Percentiles rank a stretch among this genome's conserved stretches.
These are phyloP conservation scores for Solanum phureja DNA, from an alignment of 257 asterid genomes.

Conservation along the genomic window DNA sequence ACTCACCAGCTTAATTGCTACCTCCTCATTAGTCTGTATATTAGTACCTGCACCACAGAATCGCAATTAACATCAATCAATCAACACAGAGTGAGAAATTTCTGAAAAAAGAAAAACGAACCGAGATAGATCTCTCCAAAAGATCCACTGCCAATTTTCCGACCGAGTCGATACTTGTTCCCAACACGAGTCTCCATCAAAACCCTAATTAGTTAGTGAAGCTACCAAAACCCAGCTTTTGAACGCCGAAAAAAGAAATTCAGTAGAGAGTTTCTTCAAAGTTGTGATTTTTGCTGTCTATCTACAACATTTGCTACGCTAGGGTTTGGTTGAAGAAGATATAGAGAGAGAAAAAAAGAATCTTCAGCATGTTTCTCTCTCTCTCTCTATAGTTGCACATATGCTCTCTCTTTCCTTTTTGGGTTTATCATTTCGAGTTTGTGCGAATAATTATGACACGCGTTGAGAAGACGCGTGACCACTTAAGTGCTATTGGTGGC, in stretches of 20 bases:
- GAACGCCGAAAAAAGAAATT: background rate
- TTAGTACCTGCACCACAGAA: constrained; percentile 37
- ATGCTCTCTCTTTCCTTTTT: background rate
- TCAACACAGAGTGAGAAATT: background rate
- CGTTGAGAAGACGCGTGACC: constrained; percentile 8
- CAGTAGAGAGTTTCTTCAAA: background rate
- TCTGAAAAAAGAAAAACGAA: background rate
- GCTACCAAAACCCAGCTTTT: background rate
- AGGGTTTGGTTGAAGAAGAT: constrained; percentile 11
- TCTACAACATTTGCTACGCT: background rate
- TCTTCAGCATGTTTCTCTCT: background rate
- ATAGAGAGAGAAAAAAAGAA: background rate
- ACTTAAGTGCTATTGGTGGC: background rate
- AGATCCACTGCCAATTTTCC: constrained; percentile 44
- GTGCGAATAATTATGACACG: constrained; percentile 1
- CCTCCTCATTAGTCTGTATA: constrained; percentile 73
- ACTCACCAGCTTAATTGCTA: constrained; percentile 86
- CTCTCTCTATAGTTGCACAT: background rate
- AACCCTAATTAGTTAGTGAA: background rate
- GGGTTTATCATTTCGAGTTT: background rate
- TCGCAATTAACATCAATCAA: background rate
- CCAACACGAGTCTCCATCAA: constrained; percentile 42
- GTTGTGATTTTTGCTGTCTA: background rate
- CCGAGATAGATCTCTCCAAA: constrained; percentile 46
- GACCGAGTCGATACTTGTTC: constrained; percentile 35